These are phyloP conservation scores for Candida quercuum DNA, from an alignment of 805 yeast species.

Conservation along the genomic window DNA sequence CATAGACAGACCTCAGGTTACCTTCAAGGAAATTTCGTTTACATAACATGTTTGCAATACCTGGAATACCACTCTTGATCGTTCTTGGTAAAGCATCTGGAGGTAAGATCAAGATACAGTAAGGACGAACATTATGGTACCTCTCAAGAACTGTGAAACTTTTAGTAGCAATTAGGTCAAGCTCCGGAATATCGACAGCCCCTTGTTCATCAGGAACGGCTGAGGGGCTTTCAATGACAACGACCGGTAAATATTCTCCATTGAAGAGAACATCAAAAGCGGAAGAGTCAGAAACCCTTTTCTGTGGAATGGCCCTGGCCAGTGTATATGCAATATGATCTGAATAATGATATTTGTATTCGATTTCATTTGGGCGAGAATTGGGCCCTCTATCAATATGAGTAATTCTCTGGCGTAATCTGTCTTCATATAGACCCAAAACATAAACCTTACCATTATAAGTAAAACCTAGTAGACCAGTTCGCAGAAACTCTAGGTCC, in stretches of 20 bases:
- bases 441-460: constrained; percentile 84
- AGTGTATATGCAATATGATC: constrained; percentile 83
- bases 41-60: constrained; percentile 86
- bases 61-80: constrained; percentile 78
- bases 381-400: constrained; percentile 46
- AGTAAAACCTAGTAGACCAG: constrained; percentile 87
- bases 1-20: constrained; percentile 68
- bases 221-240: constrained; percentile 70
- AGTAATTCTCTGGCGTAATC: constrained; percentile 71
- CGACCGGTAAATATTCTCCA: constrained; percentile 72
- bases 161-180: constrained; percentile 45
- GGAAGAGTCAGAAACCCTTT: constrained; percentile 82
- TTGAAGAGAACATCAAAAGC: constrained; percentile 81
- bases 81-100: constrained; percentile 82
- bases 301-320: constrained; percentile 59
- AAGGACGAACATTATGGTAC: constrained; percentile 70
- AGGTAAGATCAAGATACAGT: constrained; percentile 76
- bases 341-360: constrained; percentile 67
- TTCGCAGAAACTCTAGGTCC: constrained; percentile 78
- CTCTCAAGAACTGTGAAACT: constrained; percentile 41
- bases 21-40: constrained; percentile 77
- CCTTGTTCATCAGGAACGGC: constrained; percentile 31
- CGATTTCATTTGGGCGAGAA: constrained; percentile 9
- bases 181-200: constrained; percentile 29
- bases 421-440: constrained; percentile 85